Conservation (phyloP, 192 early-diverging fungal genomes). For the Rhizophagus sp. region DNA sequence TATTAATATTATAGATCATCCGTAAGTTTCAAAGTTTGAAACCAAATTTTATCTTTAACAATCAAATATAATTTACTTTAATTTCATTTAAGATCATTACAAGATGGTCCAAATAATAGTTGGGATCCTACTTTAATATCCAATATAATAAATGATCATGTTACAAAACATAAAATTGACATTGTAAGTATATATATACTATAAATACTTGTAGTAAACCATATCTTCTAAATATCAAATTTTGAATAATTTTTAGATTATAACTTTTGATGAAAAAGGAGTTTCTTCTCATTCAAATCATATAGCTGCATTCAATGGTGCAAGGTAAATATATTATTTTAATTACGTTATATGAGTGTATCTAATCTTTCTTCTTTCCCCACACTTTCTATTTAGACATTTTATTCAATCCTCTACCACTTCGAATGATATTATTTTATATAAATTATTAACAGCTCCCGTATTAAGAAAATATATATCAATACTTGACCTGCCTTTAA, state of each 20-base stretch:
- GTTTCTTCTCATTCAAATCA: constrained; percentile 94
- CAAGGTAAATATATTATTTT: constrained; percentile 41
- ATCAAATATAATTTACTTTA: background rate
- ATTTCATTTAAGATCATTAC: constrained; percentile 39
- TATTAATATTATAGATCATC: constrained; percentile 56
- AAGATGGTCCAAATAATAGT: constrained; percentile 64
- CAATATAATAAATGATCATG: constrained; percentile 58
- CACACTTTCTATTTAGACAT: background rate
- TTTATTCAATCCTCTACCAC: background rate
- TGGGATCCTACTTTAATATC: constrained; percentile 67
- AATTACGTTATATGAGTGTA: background rate
- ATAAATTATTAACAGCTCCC: background rate
- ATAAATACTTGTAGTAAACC: constrained; percentile 9
- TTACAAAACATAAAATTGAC: constrained; percentile 60
- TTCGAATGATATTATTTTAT: background rate
- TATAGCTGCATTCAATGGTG: constrained; percentile 74
- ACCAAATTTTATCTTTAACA: background rate
- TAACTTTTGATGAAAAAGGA: constrained; percentile 89
- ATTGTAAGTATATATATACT: constrained; percentile 43
- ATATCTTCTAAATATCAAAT: background rate
- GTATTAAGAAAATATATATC: background rate
- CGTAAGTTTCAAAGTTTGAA: constrained; percentile 47
- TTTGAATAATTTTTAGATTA: constrained; percentile 51
- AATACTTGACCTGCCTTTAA: background rate
- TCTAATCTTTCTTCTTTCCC: too few relatives aligned